Evolutionary conservation across 345 rosid species (phyloP), one percentile per base, ranked within the genome.

Genomic region (Camelina sativa): DNA sequence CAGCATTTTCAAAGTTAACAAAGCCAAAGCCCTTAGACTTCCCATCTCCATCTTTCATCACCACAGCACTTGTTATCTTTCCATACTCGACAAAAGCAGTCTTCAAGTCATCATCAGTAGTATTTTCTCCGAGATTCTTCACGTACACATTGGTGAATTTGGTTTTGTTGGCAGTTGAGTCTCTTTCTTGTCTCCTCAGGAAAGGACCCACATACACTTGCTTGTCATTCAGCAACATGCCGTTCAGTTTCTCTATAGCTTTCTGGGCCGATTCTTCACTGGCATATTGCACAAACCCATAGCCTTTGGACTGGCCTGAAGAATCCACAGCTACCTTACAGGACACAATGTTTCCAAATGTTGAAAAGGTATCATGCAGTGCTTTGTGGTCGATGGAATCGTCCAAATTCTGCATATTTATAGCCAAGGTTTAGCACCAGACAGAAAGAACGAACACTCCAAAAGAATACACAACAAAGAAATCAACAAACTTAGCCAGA

Each of bases 191-290:
- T 75, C 87, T 91, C 80, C 95, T 91, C 34, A 89, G 87, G 67
- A 94, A 94, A 20, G 89, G 98, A 41, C 98, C 98, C 23, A 94
- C 98, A 67, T 80, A 91, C 58, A 94, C 98, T 91, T 87, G 98
- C 85, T 94, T 94, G 74, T 88, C 98, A 74, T 91, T 94, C 65
- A 94, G 22, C 25, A 94, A 83, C 98, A 94, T 94, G n/a, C 97
- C 97, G 67, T 91, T 91, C 70, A 94, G 62, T 76, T 87, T 84
- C 82, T 88, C 95, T 10, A 90, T 91, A 69, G 98, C 98, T 65
- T 79, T 82, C 80, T 86, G 92, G 20, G 97, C 90, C 67, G 95
- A 73, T 58, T 91, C 97, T 62, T 87, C 98, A 56, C 52, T 82
- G 15, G 91, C 97, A 61, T 82, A 91, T 80, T 94, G 98, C 23